Base-by-base conservation (phyloP, 78 protist genomes). In the Dictyostelium brefeldianum region DNA sequence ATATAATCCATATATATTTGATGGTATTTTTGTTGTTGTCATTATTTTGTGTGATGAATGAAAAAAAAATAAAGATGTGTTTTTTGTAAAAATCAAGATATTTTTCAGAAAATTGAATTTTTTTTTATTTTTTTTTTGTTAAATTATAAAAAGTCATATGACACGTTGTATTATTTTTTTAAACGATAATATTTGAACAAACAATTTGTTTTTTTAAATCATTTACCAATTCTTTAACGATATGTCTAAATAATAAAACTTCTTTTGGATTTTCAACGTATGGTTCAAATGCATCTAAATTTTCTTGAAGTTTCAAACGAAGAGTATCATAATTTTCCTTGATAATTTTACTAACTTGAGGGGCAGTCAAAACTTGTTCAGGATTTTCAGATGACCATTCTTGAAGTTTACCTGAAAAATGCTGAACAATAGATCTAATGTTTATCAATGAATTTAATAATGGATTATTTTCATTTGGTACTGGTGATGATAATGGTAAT, bases 231-330 rank as follows among this genome's bases (percentile, higher is more conserved):
- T 78, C 83, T 56, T 78, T 78, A 20, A 47, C 29, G 56, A 54
- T n/a, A 54, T 87, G 83, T 59, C 83, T 74, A 56, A 75, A 87
- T 11, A 87, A 77, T n/a, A 22, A 22, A 15, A 74, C 54, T 65
- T 87, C 93, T 64, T 87, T 87, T 50, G 81, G 80, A 36, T 78
- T 87, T 78, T 87, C 93, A 75, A 87, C 93, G 10, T 78, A 87
- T 54, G 78, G 50, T 43, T 87, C 79, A 54, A 54, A 87, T 36
- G 36, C 54, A 51, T 87, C 93, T 14, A 87, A n/a, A 50, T 78
- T 87, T 18, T 87, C 93, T 65, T 74, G 85, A 46, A 87, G 84
- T 22, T 87, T 87, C 1, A 87, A 50, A 51, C 79, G 20, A 0
- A 87, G 79, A 3, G 84, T 87, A 20, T 46, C 93, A 47, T 77